Base-by-base conservation (phyloP, 345 rosid genomes). In the Leavenworthia alabamica region DNA sequence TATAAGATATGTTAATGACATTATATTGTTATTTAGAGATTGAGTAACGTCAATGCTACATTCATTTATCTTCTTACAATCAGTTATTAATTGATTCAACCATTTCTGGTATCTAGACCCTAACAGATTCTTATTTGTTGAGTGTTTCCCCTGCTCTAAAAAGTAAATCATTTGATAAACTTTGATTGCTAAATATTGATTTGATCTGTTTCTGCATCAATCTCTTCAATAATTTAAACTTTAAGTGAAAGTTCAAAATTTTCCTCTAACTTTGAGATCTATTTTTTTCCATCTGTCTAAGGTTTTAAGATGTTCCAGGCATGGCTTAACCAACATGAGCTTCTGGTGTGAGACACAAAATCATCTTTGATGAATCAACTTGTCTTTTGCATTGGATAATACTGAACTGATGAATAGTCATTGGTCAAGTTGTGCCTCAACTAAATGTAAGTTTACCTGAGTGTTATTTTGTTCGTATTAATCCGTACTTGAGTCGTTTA, bases 401-500 rank as follows among this genome's bases (percentile, higher is more conserved):
- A 59, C 54, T 13, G 3, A 60, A 10, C 35, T 40, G 11, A 35
- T 44, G 41, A 50, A 64, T 51, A 20, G 43, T 41, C 43, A 41
- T 19, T 28, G 50, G 13, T 63, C 50, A 22, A 19, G 15, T 8
- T 19, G 57, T 56, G 8, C 54, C 15, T 16, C 62, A 48, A 33
- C 42, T 26, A 22, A 43, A 50, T 59, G 49, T 59, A 59, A 51
- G 60, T 42, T 41, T 17, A 14, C 60, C 15, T 20, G 39, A 41
- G 33, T 43, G 35, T 31, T 50, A 8, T 32, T 17, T 26, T 46
- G 57, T 70, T 54, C n/a, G 22, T 54, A 46, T 7, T 35, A 3
- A 54, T 45, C 49, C 39, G 54, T 59, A 69, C 52, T 44, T 27
- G 54, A 33, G 63, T 54, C 56, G 39, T 46, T 46, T 37, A 47